Percentiles rank a stretch among this genome's conserved stretches.
Evolutionary conservation across 805 yeast species (phyloP).

Genomic region (Yamadazyma sp.): DNA sequence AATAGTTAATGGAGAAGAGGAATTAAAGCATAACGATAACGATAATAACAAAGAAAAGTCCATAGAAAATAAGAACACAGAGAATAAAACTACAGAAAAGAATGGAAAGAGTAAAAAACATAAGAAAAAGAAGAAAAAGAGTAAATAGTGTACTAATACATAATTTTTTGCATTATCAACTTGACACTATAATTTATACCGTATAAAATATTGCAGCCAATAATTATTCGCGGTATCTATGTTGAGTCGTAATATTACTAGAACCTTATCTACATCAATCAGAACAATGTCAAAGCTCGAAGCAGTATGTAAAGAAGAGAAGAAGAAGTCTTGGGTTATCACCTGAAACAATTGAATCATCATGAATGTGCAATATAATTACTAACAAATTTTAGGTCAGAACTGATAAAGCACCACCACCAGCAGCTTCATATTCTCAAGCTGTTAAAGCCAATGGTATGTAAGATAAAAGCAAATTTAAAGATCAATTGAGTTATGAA

Average conservation of each 20-base stretch:
- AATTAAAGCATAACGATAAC: neutral
- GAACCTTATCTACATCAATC: conserved; percentile 9
- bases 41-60: neutral
- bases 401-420: conserved; percentile 85
- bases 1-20: too few species aligned
- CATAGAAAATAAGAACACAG: conserved; percentile 1
- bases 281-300: conserved; percentile 15
- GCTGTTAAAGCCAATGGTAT: conserved; percentile 81
- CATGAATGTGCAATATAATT: conserved; percentile 6
- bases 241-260: conserved; percentile 10
- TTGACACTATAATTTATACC: neutral
- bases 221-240: neutral
- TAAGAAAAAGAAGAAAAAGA: conserved; percentile 4
- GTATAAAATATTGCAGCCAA: neutral
- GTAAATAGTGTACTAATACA: neutral
- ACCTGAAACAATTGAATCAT: neutral
- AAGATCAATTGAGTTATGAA: neutral
- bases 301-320: conserved; percentile 11
- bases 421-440: conserved; percentile 96
- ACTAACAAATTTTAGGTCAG: conserved; percentile 43
- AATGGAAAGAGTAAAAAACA: conserved; percentile 24
- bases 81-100: conserved; percentile 27
- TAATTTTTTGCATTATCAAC: neutral
- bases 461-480: conserved; percentile 13
- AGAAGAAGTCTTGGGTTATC: too few species aligned